Percentiles rank a stretch among this genome's conserved stretches.
Conservation (phyloP, 2,329 filamentous ascomycete species). For the Rhynchosporium secalis region DNA sequence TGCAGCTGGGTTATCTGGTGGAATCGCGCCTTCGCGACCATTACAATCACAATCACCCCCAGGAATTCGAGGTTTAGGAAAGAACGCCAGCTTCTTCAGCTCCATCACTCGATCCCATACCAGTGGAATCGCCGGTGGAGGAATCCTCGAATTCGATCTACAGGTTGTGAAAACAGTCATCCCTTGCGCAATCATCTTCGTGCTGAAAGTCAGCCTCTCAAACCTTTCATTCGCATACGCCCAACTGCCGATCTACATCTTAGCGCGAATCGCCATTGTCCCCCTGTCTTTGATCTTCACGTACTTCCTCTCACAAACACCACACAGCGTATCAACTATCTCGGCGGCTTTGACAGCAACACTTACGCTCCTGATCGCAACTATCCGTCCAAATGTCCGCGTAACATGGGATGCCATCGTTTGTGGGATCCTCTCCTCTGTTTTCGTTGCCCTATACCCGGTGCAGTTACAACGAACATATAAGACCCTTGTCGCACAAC, state of each 20-base stretch:
- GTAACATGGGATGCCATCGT: constrained; percentile 54
- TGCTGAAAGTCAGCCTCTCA: constrained; percentile 51
- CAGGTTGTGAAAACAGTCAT: constrained; percentile 49
- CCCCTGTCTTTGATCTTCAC: constrained; percentile 51
- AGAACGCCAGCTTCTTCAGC: constrained; percentile 36
- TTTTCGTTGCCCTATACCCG: constrained; percentile 53
- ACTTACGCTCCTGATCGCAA: constrained; percentile 51
- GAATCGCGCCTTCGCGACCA: constrained; percentile 46
- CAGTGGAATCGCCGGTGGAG: constrained; percentile 53
- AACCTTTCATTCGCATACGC: constrained; percentile 56
- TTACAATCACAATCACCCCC: constrained; percentile 35
- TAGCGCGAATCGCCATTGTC: constrained; percentile 52
- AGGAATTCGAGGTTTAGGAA: constrained; percentile 37
- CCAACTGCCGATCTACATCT: constrained; percentile 51
- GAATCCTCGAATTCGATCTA: constrained; percentile 53
- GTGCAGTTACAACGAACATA: constrained; percentile 52
- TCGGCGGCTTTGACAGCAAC: constrained; percentile 52
- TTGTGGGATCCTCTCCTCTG: constrained; percentile 52
- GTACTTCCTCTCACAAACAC: constrained; percentile 47
- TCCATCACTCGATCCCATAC: constrained; percentile 35
- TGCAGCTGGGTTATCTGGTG: constrained; percentile 43
- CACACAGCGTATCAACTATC: constrained; percentile 49
- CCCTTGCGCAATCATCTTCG: constrained; percentile 50
- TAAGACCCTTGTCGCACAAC: constrained; percentile 46
- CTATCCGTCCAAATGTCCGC: constrained; percentile 46